These are phyloP conservation scores for Podaxis sp. DNA, from an alignment of 768 basidiomycete genomes.

Conservation along the genomic window DNA sequence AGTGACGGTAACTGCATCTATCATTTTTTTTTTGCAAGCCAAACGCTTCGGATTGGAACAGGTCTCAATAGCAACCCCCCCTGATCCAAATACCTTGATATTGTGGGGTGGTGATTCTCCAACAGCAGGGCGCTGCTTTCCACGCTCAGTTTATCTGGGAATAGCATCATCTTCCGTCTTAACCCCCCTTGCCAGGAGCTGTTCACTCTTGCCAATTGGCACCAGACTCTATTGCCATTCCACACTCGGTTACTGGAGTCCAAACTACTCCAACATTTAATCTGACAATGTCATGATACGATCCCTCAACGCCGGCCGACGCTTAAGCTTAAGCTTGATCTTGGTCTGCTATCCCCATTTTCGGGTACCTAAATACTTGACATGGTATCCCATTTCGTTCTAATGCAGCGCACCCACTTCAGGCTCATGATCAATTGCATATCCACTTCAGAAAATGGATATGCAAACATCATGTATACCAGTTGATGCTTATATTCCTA, in stretches of 20 bases:
- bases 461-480: neutral
- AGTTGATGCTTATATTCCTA: neutral
- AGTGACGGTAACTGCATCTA: no score
- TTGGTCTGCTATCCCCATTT: neutral
- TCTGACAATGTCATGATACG: neutral
- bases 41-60: neutral
- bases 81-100: neutral
- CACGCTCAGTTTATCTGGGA: neutral
- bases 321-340: neutral
- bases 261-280: neutral
- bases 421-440: neutral
- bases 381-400: neutral
- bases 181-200: neutral
- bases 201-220: neutral
- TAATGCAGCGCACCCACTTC: neutral
- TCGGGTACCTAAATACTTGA: neutral
- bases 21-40: no score
- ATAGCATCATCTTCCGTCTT: neutral
- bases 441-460: neutral
- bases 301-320: neutral
- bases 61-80: neutral
- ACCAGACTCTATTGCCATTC: neutral
- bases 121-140: no score
- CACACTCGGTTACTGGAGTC: neutral
- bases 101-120: no score